phyloP scores from a whole-genome alignment of 2,329 filamentous ascomycete species.

The Chrysosporium queenslandicum region DNA sequence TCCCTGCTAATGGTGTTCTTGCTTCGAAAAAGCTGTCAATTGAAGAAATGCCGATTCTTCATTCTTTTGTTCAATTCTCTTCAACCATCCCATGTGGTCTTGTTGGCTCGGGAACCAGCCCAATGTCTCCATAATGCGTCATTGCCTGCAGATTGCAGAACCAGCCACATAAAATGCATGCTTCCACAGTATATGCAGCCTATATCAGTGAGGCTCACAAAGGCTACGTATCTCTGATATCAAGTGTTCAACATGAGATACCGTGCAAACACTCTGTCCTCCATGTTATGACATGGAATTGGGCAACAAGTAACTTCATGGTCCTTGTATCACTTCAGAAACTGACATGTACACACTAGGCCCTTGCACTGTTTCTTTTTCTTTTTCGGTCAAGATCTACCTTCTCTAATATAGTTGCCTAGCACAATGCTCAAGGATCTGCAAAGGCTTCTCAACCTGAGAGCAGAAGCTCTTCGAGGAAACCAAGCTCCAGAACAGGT shows the following conservation, averaged over 20 bases:
- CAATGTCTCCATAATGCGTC: too few species aligned
- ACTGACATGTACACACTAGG: too few species aligned
- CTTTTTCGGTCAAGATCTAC: neutral
- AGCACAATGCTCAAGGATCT: neutral
- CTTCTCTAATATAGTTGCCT: neutral
- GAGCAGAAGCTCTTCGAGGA: too few species aligned
- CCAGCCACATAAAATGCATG: neutral
- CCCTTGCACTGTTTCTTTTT: neutral
- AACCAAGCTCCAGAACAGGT: too few species aligned
- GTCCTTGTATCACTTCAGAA: neutral
- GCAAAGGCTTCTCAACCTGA: too few species aligned
- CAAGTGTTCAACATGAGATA: neutral
- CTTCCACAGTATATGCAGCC: too few species aligned
- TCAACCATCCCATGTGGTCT: neutral
- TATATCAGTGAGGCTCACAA: too few species aligned
- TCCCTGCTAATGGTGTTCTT: too few species aligned
- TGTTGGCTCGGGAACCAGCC: neutral
- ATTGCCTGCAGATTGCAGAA: neutral
- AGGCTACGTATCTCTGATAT: neutral
- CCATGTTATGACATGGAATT: neutral
- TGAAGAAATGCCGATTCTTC: neutral
- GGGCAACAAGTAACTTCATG: neutral
- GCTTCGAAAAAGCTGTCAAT: too few species aligned
- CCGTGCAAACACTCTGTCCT: neutral
- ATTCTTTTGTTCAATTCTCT: neutral